phyloP scores from a whole-genome alignment of 2,329 filamentous ascomycete genomes.

The Nothophaeocryptopus gaeumannii region DNA sequence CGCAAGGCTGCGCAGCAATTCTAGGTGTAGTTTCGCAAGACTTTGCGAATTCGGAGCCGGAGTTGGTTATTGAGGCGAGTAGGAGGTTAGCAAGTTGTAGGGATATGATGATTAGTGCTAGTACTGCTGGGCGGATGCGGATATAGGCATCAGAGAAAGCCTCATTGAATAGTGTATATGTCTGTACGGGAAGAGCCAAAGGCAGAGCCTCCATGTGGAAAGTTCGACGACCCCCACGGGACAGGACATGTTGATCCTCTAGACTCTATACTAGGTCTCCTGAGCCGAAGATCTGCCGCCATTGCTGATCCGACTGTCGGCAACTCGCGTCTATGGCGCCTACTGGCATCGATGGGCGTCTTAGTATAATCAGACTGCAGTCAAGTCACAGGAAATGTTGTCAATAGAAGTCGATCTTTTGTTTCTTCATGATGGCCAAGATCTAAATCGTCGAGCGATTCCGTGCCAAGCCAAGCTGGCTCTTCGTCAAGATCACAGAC shows the following conservation, averaged over 20 bases:
- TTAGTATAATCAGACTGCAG: too few relatives aligned
- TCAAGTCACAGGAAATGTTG: too few relatives aligned
- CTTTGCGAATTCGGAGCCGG: slow-evolving; percentile 80
- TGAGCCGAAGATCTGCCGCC: neutral
- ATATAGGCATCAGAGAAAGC: neutral
- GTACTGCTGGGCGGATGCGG: neutral
- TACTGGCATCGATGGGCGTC: too few relatives aligned
- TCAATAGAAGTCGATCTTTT: too few relatives aligned
- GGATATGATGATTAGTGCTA: slow-evolving; percentile 8
- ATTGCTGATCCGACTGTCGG: neutral
- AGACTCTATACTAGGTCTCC: neutral
- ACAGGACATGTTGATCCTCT: neutral
- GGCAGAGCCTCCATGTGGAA: too few relatives aligned
- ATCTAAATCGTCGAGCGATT: slow-evolving; percentile 70
- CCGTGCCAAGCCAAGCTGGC: slow-evolving; percentile 70
- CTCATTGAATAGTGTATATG: too few relatives aligned
- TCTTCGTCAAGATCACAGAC: slow-evolving; percentile 74
- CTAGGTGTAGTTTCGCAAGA: slow-evolving; percentile 75
- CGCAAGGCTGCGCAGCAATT: slow-evolving; percentile 77
- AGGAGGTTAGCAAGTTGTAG: slow-evolving; percentile 71
- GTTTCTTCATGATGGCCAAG: slow-evolving; percentile 51
- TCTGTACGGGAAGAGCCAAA: too few relatives aligned
- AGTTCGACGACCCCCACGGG: slow-evolving; percentile 7
- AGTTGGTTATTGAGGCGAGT: slow-evolving; percentile 81
- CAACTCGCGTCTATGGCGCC: neutral